These are phyloP conservation scores for Heliocybe sulcata DNA, from an alignment of 1,284 basidiomycete species.

Conservation along the genomic window DNA sequence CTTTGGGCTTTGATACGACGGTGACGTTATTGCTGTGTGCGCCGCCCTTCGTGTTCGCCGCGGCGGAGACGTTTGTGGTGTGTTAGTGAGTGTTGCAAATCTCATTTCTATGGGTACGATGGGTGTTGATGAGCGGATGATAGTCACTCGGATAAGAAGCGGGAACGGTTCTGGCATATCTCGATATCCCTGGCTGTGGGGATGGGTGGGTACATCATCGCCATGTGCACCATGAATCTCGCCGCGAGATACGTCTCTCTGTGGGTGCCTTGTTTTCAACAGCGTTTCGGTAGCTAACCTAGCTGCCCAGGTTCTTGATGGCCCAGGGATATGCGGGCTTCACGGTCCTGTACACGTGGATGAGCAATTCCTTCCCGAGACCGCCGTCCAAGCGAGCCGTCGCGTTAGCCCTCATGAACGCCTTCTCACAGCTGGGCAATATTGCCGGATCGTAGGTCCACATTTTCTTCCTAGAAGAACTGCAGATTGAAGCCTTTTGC, in stretches of 20 bases:
- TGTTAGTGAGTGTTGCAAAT: conserved; percentile 37
- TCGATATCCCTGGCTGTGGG: conserved; percentile 45
- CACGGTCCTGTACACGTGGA: conserved; percentile 66
- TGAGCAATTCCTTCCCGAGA: conserved; percentile 58
- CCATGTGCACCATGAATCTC: conserved; percentile 63
- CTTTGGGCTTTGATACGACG: conserved; percentile 60
- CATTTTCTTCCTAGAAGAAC: neutral
- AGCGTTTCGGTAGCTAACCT: neutral
- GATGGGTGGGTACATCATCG: conserved; percentile 67
- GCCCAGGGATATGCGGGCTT: conserved; percentile 68
- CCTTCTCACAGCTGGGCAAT: conserved; percentile 70
- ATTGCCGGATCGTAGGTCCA: conserved; percentile 62
- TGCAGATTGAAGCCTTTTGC: neutral
- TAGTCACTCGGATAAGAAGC: conserved; percentile 66
- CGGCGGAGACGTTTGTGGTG: conserved; percentile 39
- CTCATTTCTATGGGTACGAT: neutral
- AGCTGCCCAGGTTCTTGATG: conserved; percentile 58
- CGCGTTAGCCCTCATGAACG: conserved; percentile 69
- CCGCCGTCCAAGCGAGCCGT: conserved; percentile 74
- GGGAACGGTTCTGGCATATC: conserved; percentile 65
- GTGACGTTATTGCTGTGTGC: conserved; percentile 67
- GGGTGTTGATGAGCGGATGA: neutral
- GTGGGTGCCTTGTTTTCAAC: conserved; percentile 28
- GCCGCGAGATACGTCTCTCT: conserved; percentile 65
- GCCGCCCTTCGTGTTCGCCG: conserved; percentile 71